A percentile compares a stretch with the other conserved stretches of the same genome.
These are phyloP conservation scores for Monilinia polystroma DNA, from an alignment of 2,329 filamentous ascomycete species.

Conservation along the genomic window DNA sequence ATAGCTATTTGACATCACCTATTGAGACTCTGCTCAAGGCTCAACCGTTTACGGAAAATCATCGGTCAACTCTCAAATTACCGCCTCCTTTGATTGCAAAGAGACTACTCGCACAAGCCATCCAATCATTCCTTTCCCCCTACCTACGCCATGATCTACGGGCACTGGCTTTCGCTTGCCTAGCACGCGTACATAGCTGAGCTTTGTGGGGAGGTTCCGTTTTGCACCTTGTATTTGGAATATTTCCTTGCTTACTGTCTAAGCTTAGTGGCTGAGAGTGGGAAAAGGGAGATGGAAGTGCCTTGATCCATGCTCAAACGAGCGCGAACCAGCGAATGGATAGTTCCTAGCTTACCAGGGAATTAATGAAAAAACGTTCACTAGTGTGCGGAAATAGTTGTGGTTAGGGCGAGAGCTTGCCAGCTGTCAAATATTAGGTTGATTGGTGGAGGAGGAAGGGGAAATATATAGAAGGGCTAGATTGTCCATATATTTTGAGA, in stretches of 20 bases:
- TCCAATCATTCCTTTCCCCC: constrained; percentile 1
- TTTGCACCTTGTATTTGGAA: constrained; percentile 19
- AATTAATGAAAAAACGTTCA: constrained; percentile 11
- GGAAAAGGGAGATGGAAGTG: not conserved
- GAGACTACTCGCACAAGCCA: constrained; percentile 5
- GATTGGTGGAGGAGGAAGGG: not conserved
- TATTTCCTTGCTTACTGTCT: constrained; percentile 13
- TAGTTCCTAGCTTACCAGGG: not conserved
- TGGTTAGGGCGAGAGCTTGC: not conserved
- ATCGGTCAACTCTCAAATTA: constrained; percentile 6
- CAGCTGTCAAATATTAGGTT: constrained; percentile 13
- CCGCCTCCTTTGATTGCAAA: not conserved
- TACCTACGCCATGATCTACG: constrained; percentile 18
- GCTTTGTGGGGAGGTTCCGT: constrained; percentile 8
- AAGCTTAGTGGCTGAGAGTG: constrained; percentile 10
- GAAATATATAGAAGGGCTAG: not conserved
- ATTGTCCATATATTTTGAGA: not conserved
- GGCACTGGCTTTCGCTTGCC: not conserved
- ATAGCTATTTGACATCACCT: not conserved
- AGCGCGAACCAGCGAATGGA: not conserved
- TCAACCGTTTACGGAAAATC: constrained; percentile 7
- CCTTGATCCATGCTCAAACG: constrained; percentile 13
- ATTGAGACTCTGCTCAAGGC: not conserved
- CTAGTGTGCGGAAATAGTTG: not conserved
- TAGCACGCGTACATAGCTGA: not conserved